Percentiles rank a stretch among this genome's conserved stretches.
These are phyloP conservation scores for Ashbya aceris DNA, from an alignment of 1,139 yeast genomes.

Conservation along the genomic window DNA sequence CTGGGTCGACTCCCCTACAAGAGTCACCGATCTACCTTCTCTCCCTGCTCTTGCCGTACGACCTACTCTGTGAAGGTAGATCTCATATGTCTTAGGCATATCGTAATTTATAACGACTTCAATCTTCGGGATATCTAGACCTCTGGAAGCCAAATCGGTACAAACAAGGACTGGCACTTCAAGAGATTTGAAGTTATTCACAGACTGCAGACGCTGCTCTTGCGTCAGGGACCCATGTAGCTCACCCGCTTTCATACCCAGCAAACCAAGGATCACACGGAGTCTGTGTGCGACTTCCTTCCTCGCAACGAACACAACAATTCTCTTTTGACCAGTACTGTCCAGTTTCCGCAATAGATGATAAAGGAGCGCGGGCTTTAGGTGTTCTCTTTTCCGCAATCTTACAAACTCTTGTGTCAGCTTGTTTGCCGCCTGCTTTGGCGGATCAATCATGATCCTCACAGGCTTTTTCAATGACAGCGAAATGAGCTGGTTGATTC, in stretches of 20 bases:
- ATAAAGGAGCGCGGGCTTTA: constrained; percentile 75
- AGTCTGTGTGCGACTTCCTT: constrained; percentile 85
- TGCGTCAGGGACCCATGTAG: constrained; percentile 91
- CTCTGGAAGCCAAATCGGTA: constrained; percentile 98
- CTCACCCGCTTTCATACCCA: constrained; percentile 85
- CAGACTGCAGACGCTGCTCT: constrained; percentile 85
- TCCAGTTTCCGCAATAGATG: constrained; percentile 61
- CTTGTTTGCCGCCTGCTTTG: constrained; percentile 82
- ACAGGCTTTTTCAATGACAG: constrained; percentile 85
- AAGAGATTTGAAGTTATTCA: constrained; percentile 70
- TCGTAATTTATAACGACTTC: constrained; percentile 90
- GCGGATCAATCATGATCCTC: constrained; percentile 92
- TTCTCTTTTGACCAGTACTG: constrained; percentile 51
- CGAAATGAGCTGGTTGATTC: constrained; percentile 78
- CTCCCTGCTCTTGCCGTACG: constrained; percentile 99
- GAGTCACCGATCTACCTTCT: constrained; percentile 83
- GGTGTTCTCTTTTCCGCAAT: constrained; percentile 77
- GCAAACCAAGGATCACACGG: constrained; percentile 73
- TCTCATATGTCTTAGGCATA: constrained; percentile 87
- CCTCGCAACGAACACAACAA: constrained; percentile 83
- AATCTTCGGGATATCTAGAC: constrained; percentile 96
- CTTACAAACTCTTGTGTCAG: constrained; percentile 89
- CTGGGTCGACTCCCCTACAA: constrained; percentile 81
- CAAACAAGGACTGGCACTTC: constrained; percentile 82
- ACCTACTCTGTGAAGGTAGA: constrained; percentile 94